phyloP scores from a whole-genome alignment of 2,329 filamentous ascomycete genomes.

The Cucurbitaria berberidis region DNA sequence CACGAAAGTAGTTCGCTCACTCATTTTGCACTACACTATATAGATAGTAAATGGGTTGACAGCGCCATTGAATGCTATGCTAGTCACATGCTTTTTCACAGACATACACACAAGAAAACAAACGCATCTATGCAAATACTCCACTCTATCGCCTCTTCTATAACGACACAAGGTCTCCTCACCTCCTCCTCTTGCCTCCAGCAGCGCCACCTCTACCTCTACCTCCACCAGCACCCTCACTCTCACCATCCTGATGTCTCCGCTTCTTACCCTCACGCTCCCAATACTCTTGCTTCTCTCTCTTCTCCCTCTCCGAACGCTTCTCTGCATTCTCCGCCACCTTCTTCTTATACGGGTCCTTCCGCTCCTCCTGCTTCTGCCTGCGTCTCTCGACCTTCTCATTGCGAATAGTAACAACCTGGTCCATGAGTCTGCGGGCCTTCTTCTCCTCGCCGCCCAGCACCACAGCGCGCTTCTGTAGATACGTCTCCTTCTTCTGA shows the following conservation, averaged over 20 bases:
- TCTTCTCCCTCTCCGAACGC: constrained; percentile 84
- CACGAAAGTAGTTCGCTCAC: too few relatives aligned
- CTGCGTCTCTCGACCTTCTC: constrained; percentile 81
- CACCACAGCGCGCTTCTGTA: constrained; percentile 96
- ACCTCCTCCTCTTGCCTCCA: constrained; percentile 45
- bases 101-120: too few relatives aligned
- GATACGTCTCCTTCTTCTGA: constrained; percentile 81
- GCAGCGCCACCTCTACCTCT: constrained; percentile 54
- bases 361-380: constrained; percentile 88
- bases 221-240: constrained; percentile 52
- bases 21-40: too few relatives aligned
- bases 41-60: not conserved
- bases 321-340: constrained; percentile 83
- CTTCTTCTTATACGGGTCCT: constrained; percentile 80
- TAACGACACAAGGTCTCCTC: not conserved
- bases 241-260: constrained; percentile 62
- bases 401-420: constrained; percentile 87
- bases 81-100: not conserved
- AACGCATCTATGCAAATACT: too few relatives aligned
- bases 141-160: not conserved
- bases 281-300: constrained; percentile 93
- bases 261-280: constrained; percentile 84
- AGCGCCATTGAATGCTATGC: constrained; percentile 1
- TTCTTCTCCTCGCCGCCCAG: constrained; percentile 82
- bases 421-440: constrained; percentile 87